Conservation (phyloP, 306 rosid species). For the Geum urbanum region DNA sequence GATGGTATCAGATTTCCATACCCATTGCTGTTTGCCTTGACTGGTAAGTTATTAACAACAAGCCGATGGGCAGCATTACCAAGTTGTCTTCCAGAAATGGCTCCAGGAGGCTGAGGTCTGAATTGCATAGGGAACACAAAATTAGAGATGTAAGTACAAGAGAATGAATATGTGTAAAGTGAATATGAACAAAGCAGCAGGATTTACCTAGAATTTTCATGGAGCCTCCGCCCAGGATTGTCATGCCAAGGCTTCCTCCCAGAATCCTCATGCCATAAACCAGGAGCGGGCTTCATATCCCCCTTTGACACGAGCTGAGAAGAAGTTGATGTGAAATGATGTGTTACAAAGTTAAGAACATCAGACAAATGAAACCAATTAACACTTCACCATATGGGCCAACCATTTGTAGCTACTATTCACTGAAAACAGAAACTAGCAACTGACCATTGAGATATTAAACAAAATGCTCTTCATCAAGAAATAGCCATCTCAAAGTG, state of each 20-base stretch:
- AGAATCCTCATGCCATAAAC: conserved; percentile 82
- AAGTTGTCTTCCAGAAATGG: conserved; percentile 55
- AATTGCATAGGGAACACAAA: conserved; percentile 16
- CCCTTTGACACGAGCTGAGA: conserved; percentile 56
- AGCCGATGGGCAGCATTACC: conserved; percentile 72
- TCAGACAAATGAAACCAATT: neutral
- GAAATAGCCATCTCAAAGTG: neutral
- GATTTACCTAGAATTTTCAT: conserved; percentile 40
- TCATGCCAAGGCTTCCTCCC: conserved; percentile 52
- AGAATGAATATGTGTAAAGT: neutral
- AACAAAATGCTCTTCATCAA: neutral
- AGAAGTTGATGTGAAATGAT: conserved; percentile 9
- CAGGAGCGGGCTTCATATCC: conserved; percentile 74
- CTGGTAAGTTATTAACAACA: conserved; percentile 52
- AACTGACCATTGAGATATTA: neutral
- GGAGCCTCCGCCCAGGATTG: conserved; percentile 46
- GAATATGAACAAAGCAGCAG: neutral
- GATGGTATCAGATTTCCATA: conserved; percentile 23
- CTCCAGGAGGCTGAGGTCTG: conserved; percentile 64
- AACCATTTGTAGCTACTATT: neutral
- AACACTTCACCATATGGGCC: neutral
- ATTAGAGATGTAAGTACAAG: neutral
- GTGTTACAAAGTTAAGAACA: neutral
- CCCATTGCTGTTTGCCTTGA: conserved; percentile 37
- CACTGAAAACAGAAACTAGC: neutral